A percentile compares a stretch with the other conserved stretches of the same genome.
Evolutionary conservation across 2,329 filamentous ascomycete genomes (phyloP).

Genomic region (Hypocreales sp.): DNA sequence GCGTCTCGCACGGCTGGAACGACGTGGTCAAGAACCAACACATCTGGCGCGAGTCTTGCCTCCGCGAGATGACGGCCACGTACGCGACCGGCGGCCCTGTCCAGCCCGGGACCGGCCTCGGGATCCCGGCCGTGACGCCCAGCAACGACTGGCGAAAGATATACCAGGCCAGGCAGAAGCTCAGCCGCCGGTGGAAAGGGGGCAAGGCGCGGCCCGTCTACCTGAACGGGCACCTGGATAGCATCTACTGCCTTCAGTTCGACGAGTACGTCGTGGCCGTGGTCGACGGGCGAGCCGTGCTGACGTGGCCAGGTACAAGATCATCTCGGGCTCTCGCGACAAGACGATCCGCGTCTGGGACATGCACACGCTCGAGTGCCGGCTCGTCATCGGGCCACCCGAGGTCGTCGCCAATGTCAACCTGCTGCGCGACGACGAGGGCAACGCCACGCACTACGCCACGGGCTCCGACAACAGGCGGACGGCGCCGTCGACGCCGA

Average conservation of each 20-base stretch:
- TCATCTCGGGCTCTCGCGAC: constrained; percentile 91
- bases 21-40: constrained; percentile 33
- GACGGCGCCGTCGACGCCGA: constrained; percentile 31
- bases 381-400: constrained; percentile 71
- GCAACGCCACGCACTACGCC: constrained; percentile 37
- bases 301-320: constrained; percentile 55
- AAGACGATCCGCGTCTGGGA: constrained; percentile 95
- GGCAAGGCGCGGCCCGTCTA: constrained; percentile 72
- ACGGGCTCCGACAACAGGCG: constrained; percentile 33
- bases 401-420: constrained; percentile 39
- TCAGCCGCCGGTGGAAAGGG: constrained; percentile 67
- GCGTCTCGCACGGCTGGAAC: constrained; percentile 37
- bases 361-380: constrained; percentile 73
- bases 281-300: constrained; percentile 4
- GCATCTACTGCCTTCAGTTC: constrained; percentile 95
- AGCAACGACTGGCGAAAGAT: constrained; percentile 75
- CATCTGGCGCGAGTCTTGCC: constrained; percentile 48
- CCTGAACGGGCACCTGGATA: constrained; percentile 84
- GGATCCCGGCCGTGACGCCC: constrained; percentile 37
- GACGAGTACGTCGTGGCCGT: constrained; percentile 54
- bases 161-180: constrained; percentile 59
- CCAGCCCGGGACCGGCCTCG: constrained; percentile 37
- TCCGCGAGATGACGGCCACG: constrained; percentile 43
- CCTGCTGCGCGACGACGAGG: constrained; percentile 36
- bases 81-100: constrained; percentile 41